These are phyloP conservation scores for Aureobasidium subglaciale DNA, from an alignment of 2,329 filamentous ascomycete species.

Conservation along the genomic window DNA sequence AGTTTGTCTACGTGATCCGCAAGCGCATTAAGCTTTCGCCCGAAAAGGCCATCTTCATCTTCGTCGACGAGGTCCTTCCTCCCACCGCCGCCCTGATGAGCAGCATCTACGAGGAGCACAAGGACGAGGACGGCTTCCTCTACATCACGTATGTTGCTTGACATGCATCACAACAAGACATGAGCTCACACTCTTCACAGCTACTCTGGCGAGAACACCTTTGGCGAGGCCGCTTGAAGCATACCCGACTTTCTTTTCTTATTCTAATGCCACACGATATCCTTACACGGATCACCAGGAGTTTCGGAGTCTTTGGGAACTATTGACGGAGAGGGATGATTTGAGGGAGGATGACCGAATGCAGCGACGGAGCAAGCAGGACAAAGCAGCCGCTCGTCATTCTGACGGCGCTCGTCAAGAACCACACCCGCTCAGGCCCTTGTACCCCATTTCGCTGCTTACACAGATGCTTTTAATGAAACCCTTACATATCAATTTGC, in stretches of 20 bases:
- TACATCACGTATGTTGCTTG: constrained; percentile 74
- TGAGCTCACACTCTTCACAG: constrained; percentile 33
- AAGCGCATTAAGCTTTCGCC: constrained; percentile 98
- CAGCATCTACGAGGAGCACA: constrained; percentile 99
- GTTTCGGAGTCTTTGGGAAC: constrained; percentile 10
- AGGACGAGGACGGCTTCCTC: constrained; percentile 78
- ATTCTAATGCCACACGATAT: not conserved
- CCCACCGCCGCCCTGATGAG: constrained; percentile 97
- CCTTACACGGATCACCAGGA: constrained; percentile 6
- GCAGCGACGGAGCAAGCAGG: constrained; percentile 2
- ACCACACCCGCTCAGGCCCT: not conserved
- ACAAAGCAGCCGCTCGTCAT: not conserved
- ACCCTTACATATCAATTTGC: not conserved
- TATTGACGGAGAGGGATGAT: constrained; percentile 4
- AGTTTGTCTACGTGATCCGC: constrained; percentile 99
- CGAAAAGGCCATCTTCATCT: constrained; percentile 99
- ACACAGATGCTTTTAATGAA: constrained; percentile 14
- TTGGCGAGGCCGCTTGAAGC: constrained; percentile 51
- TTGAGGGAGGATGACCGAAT: constrained; percentile 5
- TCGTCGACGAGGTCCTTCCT: constrained; percentile 95
- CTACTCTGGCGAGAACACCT: constrained; percentile 99
- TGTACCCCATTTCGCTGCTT: not conserved
- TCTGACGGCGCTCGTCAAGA: not conserved
- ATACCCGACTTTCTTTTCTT: not conserved
- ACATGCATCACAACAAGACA: not conserved